A percentile compares a stretch with the other conserved stretches of the same genome.
Evolutionary conservation across 2,329 filamentous ascomycete genomes (phyloP).

Genomic region (Colletotrichum shisoi): DNA sequence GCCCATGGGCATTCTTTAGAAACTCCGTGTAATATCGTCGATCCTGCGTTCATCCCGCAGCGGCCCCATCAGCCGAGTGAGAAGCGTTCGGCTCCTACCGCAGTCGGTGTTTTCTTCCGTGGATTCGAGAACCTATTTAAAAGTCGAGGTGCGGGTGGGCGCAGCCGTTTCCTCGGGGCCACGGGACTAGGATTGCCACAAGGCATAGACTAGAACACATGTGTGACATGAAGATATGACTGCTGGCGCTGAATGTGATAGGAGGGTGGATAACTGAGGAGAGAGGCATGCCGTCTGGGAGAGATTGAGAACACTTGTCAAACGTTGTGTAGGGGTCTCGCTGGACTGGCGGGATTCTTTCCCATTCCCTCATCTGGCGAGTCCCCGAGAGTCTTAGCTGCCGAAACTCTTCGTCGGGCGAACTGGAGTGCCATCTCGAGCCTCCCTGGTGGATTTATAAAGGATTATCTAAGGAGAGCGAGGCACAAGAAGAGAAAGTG

Average conservation of each 20-base stretch:
- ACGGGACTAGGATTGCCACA: too few relatives aligned
- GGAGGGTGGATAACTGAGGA: background rate
- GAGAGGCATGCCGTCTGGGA: background rate
- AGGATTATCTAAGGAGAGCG: too few relatives aligned
- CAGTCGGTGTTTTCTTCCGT: background rate
- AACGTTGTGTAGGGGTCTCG: background rate
- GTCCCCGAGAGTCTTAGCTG: background rate
- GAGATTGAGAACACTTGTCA: background rate
- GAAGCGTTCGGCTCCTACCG: background rate
- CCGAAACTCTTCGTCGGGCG: background rate
- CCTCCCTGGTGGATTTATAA: background rate
- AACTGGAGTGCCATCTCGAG: too few relatives aligned
- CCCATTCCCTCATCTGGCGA: background rate
- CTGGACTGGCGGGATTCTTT: background rate
- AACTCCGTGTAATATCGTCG: too few relatives aligned
- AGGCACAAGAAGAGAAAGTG: too few relatives aligned
- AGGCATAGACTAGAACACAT: background rate
- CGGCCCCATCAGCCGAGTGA: background rate
- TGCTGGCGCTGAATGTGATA: background rate
- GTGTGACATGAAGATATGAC: background rate
- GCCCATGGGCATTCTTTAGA: background rate
- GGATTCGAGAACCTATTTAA: background rate
- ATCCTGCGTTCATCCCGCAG: background rate
- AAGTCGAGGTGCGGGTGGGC: background rate
- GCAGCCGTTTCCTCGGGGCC: background rate